Conservation (phyloP, 2,329 filamentous ascomycete genomes). For the Lachnellula occidentalis region DNA sequence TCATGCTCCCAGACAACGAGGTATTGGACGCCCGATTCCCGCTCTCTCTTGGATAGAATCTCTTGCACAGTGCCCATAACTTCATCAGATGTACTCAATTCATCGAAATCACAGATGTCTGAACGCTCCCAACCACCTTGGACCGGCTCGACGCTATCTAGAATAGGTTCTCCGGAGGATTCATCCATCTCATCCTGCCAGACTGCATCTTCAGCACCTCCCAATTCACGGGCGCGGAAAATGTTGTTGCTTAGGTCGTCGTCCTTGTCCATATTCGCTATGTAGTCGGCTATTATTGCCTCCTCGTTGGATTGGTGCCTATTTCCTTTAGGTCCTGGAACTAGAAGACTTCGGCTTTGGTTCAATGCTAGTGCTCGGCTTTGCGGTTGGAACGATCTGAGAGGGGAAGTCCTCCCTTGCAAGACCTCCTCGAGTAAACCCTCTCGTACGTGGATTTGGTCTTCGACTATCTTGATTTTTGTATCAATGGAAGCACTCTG, state of each 20-base stretch:
- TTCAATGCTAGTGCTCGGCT: neutral
- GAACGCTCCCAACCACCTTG: constrained; percentile 38
- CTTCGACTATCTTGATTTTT: constrained; percentile 27
- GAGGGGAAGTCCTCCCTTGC: neutral
- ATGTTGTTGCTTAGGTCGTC: constrained; percentile 12
- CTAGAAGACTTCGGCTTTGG: neutral
- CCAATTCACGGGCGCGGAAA: constrained; percentile 36
- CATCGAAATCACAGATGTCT: constrained; percentile 42
- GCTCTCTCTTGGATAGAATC: constrained; percentile 41
- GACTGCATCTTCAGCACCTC: constrained; percentile 39
- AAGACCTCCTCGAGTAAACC: constrained; percentile 24
- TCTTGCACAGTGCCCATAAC: constrained; percentile 36
- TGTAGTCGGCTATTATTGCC: constrained; percentile 28
- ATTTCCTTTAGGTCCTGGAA: neutral
- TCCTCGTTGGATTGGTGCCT: constrained; percentile 14
- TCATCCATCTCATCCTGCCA: constrained; percentile 27
- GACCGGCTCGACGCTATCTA: neutral
- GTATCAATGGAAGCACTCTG: constrained; percentile 19
- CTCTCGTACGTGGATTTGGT: constrained; percentile 24
- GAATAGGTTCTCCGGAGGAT: constrained; percentile 16
- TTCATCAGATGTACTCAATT: constrained; percentile 45
- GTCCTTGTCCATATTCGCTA: constrained; percentile 33
- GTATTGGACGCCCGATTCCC: constrained; percentile 42
- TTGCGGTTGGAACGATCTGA: neutral
- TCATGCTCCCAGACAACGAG: constrained; percentile 43